A percentile compares a stretch with the other conserved stretches of the same genome.
These are phyloP conservation scores for Aegilops speltoides DNA, from an alignment of 176 grass and related monocot species.

Conservation along the genomic window DNA sequence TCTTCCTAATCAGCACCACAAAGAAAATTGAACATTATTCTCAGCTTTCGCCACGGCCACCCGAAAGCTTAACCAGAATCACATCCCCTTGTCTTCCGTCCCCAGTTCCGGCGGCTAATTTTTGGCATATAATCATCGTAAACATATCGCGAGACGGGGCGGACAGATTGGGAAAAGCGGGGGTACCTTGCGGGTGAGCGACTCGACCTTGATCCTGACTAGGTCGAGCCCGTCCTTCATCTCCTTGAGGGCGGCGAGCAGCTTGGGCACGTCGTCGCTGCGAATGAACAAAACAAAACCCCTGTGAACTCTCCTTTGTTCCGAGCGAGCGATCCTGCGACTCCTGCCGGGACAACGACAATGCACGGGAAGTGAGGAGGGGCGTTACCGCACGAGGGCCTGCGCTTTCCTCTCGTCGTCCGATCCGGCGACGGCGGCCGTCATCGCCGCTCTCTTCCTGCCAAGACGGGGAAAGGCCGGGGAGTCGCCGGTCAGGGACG, in stretches of 20 bases:
- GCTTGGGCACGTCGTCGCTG: constrained; percentile 49
- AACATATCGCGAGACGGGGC: too few species aligned
- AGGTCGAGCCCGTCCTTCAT: constrained; percentile 76
- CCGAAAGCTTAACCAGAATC: neutral
- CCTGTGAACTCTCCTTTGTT: too few species aligned
- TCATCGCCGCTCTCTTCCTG: neutral
- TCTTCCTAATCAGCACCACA: too few species aligned
- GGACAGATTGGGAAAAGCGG: too few species aligned
- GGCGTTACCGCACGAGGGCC: neutral
- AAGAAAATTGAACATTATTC: too few species aligned
- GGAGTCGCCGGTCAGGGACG: neutral
- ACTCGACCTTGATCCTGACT: constrained; percentile 61
- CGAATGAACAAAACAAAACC: too few species aligned
- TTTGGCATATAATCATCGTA: too few species aligned
- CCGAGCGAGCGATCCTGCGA: too few species aligned
- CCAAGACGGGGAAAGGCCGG: neutral
- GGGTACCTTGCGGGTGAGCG: constrained; percentile 51
- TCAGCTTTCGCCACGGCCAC: too few species aligned
- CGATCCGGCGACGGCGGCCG: neutral
- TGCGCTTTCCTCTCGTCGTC: neutral
- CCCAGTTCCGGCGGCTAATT: too few species aligned
- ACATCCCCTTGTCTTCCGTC: neutral
- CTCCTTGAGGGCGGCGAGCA: constrained; percentile 63
- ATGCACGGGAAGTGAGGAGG: too few species aligned
- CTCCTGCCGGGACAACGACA: too few species aligned